A percentile compares a stretch with the other conserved stretches of the same genome.
phyloP scores from a whole-genome alignment of 805 yeast species.

The Metschnikowia corniflorae region DNA sequence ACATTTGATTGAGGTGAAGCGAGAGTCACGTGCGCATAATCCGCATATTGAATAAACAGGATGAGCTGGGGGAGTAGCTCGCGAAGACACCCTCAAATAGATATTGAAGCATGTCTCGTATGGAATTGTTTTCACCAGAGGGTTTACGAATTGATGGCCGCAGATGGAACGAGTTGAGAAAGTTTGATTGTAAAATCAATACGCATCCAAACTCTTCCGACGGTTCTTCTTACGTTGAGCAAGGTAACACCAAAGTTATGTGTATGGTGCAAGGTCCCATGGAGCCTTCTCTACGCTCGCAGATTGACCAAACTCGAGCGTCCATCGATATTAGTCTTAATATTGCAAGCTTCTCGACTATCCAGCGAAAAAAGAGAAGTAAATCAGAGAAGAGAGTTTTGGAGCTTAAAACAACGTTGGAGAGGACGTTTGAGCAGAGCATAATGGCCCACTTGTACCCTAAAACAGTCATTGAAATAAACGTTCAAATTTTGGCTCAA shows the following conservation, averaged over 20 bases:
- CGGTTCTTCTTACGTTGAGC: slow-evolving; percentile 90
- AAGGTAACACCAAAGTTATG: slow-evolving; percentile 85
- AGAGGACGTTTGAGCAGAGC: slow-evolving; percentile 70
- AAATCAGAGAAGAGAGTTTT: slow-evolving; percentile 67
- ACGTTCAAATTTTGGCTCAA: slow-evolving; percentile 74
- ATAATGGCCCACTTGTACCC: slow-evolving; percentile 74
- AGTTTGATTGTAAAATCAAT: slow-evolving; percentile 74
- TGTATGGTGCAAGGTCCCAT: slow-evolving; percentile 87
- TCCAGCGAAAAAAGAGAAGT: slow-evolving; percentile 66
- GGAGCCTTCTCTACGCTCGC: slow-evolving; percentile 65
- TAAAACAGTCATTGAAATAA: slow-evolving; percentile 73
- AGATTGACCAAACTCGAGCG: slow-evolving; percentile 49
- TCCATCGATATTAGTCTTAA: slow-evolving; percentile 60
- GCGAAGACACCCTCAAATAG: too few relatives aligned
- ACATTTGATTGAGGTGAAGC: too few relatives aligned
- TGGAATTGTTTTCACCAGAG: slow-evolving; percentile 91
- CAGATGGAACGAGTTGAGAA: slow-evolving; percentile 88
- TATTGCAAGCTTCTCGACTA: slow-evolving; percentile 77
- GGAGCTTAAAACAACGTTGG: slow-evolving; percentile 64
- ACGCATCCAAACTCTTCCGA: slow-evolving; percentile 87
- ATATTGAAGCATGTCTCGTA: slow-evolving; percentile 46
- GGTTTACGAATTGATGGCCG: slow-evolving; percentile 93
- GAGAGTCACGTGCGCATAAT: too few relatives aligned
- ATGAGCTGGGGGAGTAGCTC: too few relatives aligned
- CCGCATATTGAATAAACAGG: too few relatives aligned